Percentiles rank a stretch among this genome's conserved stretches.
These are phyloP conservation scores for Pascua guehoae DNA, from an alignment of 1,284 basidiomycete genomes.

Conservation along the genomic window DNA sequence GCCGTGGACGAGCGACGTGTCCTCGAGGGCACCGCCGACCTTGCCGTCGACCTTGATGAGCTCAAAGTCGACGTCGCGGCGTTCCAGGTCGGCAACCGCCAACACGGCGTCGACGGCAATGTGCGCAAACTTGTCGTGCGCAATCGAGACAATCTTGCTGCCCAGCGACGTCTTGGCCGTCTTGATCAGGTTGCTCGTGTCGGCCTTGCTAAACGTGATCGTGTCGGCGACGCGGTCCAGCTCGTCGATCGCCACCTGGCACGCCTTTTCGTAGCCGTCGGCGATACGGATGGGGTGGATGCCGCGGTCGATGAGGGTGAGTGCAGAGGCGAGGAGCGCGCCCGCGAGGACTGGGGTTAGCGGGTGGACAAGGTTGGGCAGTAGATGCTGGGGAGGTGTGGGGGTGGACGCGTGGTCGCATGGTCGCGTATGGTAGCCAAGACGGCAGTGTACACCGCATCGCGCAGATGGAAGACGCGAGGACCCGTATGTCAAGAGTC, in stretches of 20 bases:
- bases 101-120: conserved; percentile 97
- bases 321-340: conserved; percentile 65
- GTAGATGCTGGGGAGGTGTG: neutral
- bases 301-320: conserved; percentile 86
- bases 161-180: conserved; percentile 94
- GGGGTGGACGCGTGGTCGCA: neutral
- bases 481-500: too few relatives aligned
- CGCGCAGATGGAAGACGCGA: too few relatives aligned
- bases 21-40: conserved; percentile 92
- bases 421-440: neutral
- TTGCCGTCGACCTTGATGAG: conserved; percentile 99
- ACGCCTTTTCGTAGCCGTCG: conserved; percentile 95
- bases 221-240: conserved; percentile 90
- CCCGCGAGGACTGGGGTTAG: conserved; percentile 77
- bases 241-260: conserved; percentile 80
- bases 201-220: conserved; percentile 69
- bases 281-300: conserved; percentile 98
- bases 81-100: conserved; percentile 88
- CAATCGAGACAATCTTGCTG: conserved; percentile 98
- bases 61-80: conserved; percentile 95
- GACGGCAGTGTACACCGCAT: neutral
- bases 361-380: neutral
- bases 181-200: conserved; percentile 85
- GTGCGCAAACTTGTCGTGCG: conserved; percentile 88
- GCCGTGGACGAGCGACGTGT: conserved; percentile 75